Evolutionary conservation across 2,329 filamentous ascomycete genomes (phyloP), one percentile per base, ranked within the genome.

Genomic region (Talaromyces sp.): DNA sequence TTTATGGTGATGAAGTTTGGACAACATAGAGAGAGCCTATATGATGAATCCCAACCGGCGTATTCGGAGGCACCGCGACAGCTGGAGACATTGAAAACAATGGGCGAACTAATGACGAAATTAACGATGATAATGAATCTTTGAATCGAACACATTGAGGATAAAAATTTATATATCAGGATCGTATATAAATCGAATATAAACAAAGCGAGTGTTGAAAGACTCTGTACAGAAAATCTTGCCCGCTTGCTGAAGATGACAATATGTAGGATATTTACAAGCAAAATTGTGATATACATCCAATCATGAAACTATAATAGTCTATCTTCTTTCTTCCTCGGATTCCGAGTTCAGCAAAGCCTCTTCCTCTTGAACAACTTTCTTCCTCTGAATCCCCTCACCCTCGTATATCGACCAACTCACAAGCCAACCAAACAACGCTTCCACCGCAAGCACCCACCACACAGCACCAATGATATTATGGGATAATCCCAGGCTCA

Each of bases 371-470:
- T 52, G n/a, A n/a, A 45, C 43, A n/a, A 62, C 59, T 39, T 70
- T 72, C 57, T 63, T 66, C 37, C 65, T 83, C 74, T 89, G 86
- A 73, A 88, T 86, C 1, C 87, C 87, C 66, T 78, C 84, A 0
- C 88, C 89, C 70, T 91, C 89, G 43, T 86, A 80, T n/a, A 90
- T 85, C 64, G 83, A 82, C 75, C 87, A 84, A 1, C 86, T 83
- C 11, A 87, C 81, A 2, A 82, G 73, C 73, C 86, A 89, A 0
- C 87, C 87, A 6, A 86, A 61, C 7, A 83, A 76, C 0, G 86
- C 83, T 27, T 89, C 80, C 5, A 77, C 72, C 0, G 85, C 85
- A 47, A 86, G 74, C 22, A 80, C 80, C 85, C 85, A 87, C 85
- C 85, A 87, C 0, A 85, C 80, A 63, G 81, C 80, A 0, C 85